phyloP scores from a whole-genome alignment of 768 basidiomycete species.

The Trametes maxima region DNA sequence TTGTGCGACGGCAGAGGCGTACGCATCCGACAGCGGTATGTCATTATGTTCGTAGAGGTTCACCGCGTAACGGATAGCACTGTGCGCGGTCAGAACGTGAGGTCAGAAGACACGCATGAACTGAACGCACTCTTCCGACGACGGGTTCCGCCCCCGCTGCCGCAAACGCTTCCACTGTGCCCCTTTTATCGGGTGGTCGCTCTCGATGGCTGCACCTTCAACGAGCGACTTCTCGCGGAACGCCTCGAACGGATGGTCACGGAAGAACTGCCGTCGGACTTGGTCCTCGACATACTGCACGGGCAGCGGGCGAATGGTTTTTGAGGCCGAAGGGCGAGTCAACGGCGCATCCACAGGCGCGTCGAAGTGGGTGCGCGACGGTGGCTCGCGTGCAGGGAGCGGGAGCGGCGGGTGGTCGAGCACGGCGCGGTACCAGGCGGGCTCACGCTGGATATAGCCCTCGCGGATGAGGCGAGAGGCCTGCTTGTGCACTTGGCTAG shows the following conservation, averaged over 20 bases:
- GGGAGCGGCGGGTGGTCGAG: conserved; percentile 87
- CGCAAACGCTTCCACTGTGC: conserved; percentile 74
- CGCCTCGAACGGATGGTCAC: conserved; percentile 95
- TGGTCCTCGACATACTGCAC: conserved; percentile 84
- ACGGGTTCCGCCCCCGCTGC: conserved; percentile 82
- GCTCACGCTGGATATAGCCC: conserved; percentile 61
- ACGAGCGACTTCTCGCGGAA: conserved; percentile 78
- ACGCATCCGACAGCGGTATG: conserved; percentile 75
- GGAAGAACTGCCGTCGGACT: conserved; percentile 88
- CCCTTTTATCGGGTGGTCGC: conserved; percentile 59
- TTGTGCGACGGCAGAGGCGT: conserved; percentile 76
- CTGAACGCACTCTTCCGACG: conserved; percentile 82
- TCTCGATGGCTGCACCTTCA: conserved; percentile 63
- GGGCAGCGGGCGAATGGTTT: conserved; percentile 46
- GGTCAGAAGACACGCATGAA: not conserved
- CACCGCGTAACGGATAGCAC: conserved; percentile 78
- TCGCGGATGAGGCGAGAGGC: conserved; percentile 78
- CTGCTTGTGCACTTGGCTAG: conserved; percentile 87
- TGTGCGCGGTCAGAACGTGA: conserved; percentile 37
- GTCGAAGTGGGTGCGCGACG: conserved; percentile 60
- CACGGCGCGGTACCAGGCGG: conserved; percentile 85
- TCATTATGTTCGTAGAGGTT: conserved; percentile 71
- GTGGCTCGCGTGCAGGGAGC: conserved; percentile 75
- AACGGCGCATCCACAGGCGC: conserved; percentile 24
- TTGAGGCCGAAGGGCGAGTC: conserved; percentile 6